Conservation (phyloP, 108 stramenopile genomes). For the Cyclotella atomus region DNA sequence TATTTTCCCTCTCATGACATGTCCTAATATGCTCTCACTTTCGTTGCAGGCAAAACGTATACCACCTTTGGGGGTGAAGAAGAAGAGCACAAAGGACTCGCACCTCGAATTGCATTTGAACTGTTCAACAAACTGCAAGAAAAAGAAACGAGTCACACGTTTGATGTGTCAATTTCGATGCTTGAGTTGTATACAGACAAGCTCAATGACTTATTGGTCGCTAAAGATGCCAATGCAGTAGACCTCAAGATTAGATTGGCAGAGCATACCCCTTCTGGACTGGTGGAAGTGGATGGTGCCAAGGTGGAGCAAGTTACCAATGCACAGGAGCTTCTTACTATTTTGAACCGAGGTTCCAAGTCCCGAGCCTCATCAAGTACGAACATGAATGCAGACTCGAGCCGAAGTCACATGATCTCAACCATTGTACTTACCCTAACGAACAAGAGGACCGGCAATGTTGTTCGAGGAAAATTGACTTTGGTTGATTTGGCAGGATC, state of each 20-base stretch:
- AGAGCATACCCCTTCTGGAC: slow-evolving; percentile 49
- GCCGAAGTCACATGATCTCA: slow-evolving; percentile 68
- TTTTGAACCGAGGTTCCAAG: slow-evolving; percentile 58
- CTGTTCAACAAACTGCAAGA: slow-evolving; percentile 59
- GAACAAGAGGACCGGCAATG: slow-evolving; percentile 48
- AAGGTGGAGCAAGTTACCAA: slow-evolving; percentile 33
- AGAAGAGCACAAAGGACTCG: slow-evolving; percentile 55
- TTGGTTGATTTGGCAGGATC: slow-evolving; percentile 87
- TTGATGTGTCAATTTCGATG: slow-evolving; percentile 53
- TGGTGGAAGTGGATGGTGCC: slow-evolving; percentile 63
- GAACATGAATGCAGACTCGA: slow-evolving; percentile 71
- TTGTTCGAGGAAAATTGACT: slow-evolving; percentile 64
- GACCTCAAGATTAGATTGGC: slow-evolving; percentile 56
- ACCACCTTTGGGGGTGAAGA: slow-evolving; percentile 78
- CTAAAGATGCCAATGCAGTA: slow-evolving; percentile 1
- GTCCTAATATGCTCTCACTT: background rate
- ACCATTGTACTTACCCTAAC: slow-evolving; percentile 45
- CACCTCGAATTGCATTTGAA: slow-evolving; percentile 61
- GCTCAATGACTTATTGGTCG: slow-evolving; percentile 61
- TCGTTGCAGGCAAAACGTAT: slow-evolving; percentile 60
- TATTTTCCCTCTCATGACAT: background rate
- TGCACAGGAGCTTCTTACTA: slow-evolving; percentile 43
- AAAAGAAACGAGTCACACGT: slow-evolving; percentile 43
- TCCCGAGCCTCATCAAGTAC: slow-evolving; percentile 64
- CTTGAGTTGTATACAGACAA: slow-evolving; percentile 79